Base-by-base conservation (phyloP, 2,329 filamentous ascomycete species). In the Cordyceps cicadae region DNA sequence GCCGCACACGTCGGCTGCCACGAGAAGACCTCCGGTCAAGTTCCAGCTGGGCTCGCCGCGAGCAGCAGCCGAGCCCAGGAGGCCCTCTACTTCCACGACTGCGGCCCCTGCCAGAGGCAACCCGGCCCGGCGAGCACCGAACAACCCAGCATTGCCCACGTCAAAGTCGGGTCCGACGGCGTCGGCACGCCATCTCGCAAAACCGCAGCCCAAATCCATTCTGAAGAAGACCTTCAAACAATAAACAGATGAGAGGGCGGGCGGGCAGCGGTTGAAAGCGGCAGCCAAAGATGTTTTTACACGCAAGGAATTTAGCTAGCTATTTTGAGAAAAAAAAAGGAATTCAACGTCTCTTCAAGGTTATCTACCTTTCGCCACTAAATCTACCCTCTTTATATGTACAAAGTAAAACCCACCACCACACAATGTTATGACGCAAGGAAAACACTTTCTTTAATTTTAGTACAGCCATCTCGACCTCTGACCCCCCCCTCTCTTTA, bases 401-500 rank as follows among this genome's bases (percentile, higher is more conserved):
- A 59, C 52, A 54, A 49, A 62, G 61, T 55, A 63, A 63, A 62
- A 54, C 43, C 61, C 61, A 54, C 62, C 62, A 17, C 17, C 67
- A 66, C 68, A 67, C 64, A 68, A 67, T 67, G 62, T 43, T 65
- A 70, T 68, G 67, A 57, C 60, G 39, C 54, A 70, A 70, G 68
- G 65, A 65, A 68, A 67, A 71, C 66, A 67, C 64, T 70, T 11
- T 66, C 63, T 70, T 72, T 67, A 71, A 69, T 74, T 72, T 70
- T 70, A 67, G 69, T 75, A 70, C 70, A 71, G 62, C 66, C 64
- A 52, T 62, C 58, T 29, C 5, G 29, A 29, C 29, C 48, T 63
- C 60, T 11, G 45, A 24, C 24, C 62, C 61, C 56, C 63, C 60
- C 60, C 29, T 29, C 29, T 62, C 24, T 66, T 75, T 75, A 86